Evolutionary conservation across 2,329 filamentous ascomycete genomes (phyloP).

Genomic region (Xylaria sp.): DNA sequence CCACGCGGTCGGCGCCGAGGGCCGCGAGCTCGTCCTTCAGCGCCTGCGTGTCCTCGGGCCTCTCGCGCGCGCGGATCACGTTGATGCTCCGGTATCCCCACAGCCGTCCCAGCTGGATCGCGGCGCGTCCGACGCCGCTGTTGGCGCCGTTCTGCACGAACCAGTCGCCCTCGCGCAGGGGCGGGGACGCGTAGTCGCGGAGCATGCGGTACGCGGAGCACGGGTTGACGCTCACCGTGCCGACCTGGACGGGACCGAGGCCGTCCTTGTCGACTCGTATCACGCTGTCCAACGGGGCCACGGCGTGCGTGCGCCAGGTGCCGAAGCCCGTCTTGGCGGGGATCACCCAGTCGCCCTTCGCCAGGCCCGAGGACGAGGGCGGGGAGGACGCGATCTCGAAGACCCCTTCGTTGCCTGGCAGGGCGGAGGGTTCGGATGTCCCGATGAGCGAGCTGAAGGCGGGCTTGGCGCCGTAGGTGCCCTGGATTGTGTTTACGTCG

Average conservation of each 20-base stretch:
- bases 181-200: constrained; percentile 72
- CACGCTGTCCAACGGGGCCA: constrained; percentile 60
- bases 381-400: constrained; percentile 79
- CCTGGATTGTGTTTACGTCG: constrained; percentile 98
- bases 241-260: constrained; percentile 79
- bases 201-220: constrained; percentile 96
- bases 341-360: constrained; percentile 92
- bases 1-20: constrained; percentile 67
- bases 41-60: constrained; percentile 71
- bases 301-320: constrained; percentile 93
- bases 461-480: constrained; percentile 90
- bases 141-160: constrained; percentile 98
- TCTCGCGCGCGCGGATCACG: constrained; percentile 76
- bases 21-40: constrained; percentile 62
- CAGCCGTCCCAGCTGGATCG: constrained; percentile 84
- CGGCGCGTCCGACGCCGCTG: constrained; percentile 88
- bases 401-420: constrained; percentile 91
- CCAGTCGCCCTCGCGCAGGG: constrained; percentile 79
- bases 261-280: constrained; percentile 70
- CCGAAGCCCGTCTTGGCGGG: constrained; percentile 85
- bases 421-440: constrained; percentile 77
- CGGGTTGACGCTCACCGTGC: constrained; percentile 91
- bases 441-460: constrained; percentile 79
- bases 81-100: constrained; percentile 96
- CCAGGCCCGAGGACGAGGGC: constrained; percentile 66